phyloP scores from a whole-genome alignment of 441 rosid genomes.

The Viola pubescens region DNA sequence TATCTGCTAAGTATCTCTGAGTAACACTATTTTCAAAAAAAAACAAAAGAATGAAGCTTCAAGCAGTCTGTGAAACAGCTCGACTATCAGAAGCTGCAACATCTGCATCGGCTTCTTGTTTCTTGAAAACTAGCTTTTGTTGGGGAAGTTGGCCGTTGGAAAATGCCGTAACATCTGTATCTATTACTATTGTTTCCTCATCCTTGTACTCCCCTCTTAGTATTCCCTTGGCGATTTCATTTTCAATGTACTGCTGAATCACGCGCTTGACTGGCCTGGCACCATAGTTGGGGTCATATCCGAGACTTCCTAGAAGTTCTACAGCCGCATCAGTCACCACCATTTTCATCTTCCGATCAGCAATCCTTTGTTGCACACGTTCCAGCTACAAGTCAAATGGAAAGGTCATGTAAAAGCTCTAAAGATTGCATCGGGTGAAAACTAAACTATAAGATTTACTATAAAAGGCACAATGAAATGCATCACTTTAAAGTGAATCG shows the following conservation, averaged over 20 bases:
- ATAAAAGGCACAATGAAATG: neutral
- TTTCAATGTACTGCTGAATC: slow-evolving; percentile 87
- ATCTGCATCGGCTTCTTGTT: slow-evolving; percentile 27
- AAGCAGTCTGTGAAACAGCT: slow-evolving; percentile 30
- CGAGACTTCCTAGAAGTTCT: slow-evolving; percentile 75
- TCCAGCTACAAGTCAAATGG: slow-evolving; percentile 47
- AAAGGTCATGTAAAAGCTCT: slow-evolving; percentile 7
- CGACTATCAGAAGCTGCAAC: slow-evolving; percentile 26
- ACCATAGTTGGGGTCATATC: slow-evolving; percentile 94
- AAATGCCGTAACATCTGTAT: slow-evolving; percentile 63
- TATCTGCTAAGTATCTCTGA: too few species aligned
- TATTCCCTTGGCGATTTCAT: slow-evolving; percentile 94
- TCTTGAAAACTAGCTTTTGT: slow-evolving; percentile 70
- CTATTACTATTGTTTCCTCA: slow-evolving; percentile 55
- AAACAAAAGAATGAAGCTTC: neutral
- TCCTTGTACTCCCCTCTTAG: slow-evolving; percentile 85
- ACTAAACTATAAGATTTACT: neutral
- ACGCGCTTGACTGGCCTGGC: slow-evolving; percentile 97
- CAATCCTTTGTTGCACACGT: slow-evolving; percentile 84
- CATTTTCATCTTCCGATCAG: slow-evolving; percentile 80
- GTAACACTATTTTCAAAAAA: too few species aligned
- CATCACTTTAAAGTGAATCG: neutral
- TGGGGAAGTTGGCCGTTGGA: slow-evolving; percentile 75
- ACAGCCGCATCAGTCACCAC: slow-evolving; percentile 63
- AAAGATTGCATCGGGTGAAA: neutral